Evolutionary conservation across 441 rosid genomes (phyloP).

Genomic region (Manihot esculenta): DNA sequence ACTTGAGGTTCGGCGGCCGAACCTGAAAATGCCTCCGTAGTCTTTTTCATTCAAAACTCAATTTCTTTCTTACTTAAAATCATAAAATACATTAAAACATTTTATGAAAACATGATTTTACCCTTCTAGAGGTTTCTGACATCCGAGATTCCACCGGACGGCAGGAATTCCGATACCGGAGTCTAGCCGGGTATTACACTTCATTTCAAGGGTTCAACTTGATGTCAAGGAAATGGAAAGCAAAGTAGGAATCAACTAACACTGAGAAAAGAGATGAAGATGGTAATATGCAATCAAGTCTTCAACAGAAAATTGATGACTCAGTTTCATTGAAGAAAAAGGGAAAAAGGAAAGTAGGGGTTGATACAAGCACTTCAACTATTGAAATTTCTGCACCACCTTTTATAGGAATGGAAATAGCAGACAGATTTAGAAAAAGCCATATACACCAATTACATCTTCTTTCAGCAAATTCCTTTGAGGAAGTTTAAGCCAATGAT

Average conservation of each 20-base stretch:
- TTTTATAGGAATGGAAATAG: conserved; percentile 40
- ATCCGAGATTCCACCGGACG: too few relatives aligned
- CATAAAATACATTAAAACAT: too few relatives aligned
- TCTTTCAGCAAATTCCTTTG: conserved; percentile 90
- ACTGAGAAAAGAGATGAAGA: conserved; percentile 48
- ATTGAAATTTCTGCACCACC: conserved; percentile 56
- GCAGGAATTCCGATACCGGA: too few relatives aligned
- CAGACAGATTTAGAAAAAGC: conserved; percentile 82
- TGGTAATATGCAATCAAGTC: conserved; percentile 40
- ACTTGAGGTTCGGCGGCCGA: too few relatives aligned
- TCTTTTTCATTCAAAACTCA: too few relatives aligned
- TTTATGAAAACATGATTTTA: too few relatives aligned
- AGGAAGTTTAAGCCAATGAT: too few relatives aligned
- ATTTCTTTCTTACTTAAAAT: too few relatives aligned
- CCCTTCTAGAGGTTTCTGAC: too few relatives aligned
- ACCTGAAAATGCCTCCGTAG: too few relatives aligned
- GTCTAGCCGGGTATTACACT: conserved; percentile 55
- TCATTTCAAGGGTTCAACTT: conserved; percentile 52
- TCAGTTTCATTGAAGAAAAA: conserved; percentile 55
- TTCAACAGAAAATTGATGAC: conserved; percentile 49
- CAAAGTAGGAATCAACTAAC: conserved; percentile 52
- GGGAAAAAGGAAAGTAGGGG: conserved; percentile 69
- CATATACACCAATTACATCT: conserved; percentile 92
- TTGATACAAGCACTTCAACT: conserved; percentile 46
- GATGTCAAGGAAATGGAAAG: conserved; percentile 65